phyloP scores from a whole-genome alignment of 2,329 filamentous ascomycete genomes.

The Alternaria sp. region DNA sequence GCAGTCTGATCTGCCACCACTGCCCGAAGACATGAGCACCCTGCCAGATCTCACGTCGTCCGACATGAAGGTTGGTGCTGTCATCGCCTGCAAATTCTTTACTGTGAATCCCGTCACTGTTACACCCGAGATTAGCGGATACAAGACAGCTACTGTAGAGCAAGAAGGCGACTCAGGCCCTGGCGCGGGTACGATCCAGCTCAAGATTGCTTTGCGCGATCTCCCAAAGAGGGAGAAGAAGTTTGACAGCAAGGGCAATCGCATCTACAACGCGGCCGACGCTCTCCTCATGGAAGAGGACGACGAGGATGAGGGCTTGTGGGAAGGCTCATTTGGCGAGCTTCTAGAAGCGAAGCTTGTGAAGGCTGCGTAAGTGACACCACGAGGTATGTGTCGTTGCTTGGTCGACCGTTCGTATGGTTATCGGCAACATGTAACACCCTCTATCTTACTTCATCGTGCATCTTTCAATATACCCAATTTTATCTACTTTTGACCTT shows the following conservation, averaged over 20 bases:
- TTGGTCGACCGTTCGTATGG: background rate
- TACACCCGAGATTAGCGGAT: conserved; percentile 67
- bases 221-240: conserved; percentile 62
- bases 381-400: background rate
- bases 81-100: conserved; percentile 71
- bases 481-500: background rate
- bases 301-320: conserved; percentile 33
- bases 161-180: conserved; percentile 55
- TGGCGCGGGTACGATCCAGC: conserved; percentile 61
- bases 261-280: conserved; percentile 71
- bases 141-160: conserved; percentile 66
- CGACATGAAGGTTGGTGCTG: conserved; percentile 63
- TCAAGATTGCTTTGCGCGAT: conserved; percentile 74
- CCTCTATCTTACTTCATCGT: background rate
- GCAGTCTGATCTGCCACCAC: conserved; percentile 65
- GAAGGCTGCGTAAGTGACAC: conserved; percentile 22
- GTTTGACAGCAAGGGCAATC: conserved; percentile 73
- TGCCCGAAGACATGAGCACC: conserved; percentile 63
- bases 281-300: conserved; percentile 41
- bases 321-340: conserved; percentile 36
- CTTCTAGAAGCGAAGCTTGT: conserved; percentile 39
- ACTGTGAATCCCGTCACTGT: conserved; percentile 66
- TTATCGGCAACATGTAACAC: background rate
- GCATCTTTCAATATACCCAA: conserved; percentile 5
- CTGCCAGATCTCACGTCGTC: conserved; percentile 60